phyloP scores from a whole-genome alignment of 306 rosid species.

The Quillaja saponaria region DNA sequence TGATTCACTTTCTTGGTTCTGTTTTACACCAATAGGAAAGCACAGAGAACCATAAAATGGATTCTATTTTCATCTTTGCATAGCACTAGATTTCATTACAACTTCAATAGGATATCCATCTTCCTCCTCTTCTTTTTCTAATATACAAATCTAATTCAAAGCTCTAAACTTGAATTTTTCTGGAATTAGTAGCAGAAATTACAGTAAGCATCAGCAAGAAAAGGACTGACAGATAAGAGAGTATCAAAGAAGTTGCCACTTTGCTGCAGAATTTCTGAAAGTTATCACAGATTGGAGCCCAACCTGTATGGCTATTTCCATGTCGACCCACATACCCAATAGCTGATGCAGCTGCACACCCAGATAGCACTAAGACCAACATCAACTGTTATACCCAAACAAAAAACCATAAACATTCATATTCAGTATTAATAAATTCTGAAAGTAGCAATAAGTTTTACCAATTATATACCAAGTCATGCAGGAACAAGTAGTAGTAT shows the following conservation, averaged over 20 bases:
- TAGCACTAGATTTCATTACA: background rate
- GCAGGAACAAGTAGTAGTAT: constrained; percentile 46
- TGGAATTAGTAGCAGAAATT: constrained; percentile 40
- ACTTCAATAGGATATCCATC: too few species aligned
- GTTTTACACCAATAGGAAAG: too few species aligned
- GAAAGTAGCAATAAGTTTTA: background rate
- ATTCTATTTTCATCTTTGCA: background rate
- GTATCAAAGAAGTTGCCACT: constrained; percentile 31
- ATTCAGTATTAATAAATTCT: background rate
- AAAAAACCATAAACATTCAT: background rate
- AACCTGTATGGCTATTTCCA: constrained; percentile 52
- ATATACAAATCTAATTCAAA: background rate
- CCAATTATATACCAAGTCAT: constrained; percentile 46
- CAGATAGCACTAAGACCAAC: constrained; percentile 35
- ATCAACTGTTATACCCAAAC: constrained; percentile 34
- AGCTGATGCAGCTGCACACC: constrained; percentile 53
- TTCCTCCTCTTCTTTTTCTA: background rate
- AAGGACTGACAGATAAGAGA: constrained; percentile 45
- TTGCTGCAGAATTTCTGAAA: constrained; percentile 41
- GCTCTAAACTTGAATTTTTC: constrained; percentile 26
- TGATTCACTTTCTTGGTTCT: too few species aligned
- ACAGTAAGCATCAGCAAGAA: constrained; percentile 43
- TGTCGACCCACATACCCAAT: constrained; percentile 51
- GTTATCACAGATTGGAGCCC: constrained; percentile 53
- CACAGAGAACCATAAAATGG: too few species aligned